Evolutionary conservation across 2,329 filamentous ascomycete species (phyloP).

Genomic region (Penicillium thymicola): DNA sequence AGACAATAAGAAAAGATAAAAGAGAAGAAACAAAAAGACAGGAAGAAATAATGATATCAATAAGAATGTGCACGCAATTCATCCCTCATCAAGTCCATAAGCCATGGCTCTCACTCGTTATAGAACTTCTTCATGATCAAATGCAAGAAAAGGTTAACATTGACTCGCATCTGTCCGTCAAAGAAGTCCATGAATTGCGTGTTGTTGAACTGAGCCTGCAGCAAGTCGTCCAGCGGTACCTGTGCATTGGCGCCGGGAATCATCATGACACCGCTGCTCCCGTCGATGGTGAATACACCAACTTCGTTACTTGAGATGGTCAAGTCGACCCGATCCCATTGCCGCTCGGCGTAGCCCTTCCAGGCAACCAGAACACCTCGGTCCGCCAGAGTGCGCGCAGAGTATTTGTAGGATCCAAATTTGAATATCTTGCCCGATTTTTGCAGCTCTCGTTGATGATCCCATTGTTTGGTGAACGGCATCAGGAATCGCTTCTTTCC

Average conservation of each 20-base stretch:
- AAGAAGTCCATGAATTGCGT: slow-evolving; percentile 96
- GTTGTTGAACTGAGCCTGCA: slow-evolving; percentile 96
- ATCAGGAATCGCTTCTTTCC: slow-evolving; percentile 91
- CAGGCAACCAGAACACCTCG: slow-evolving; percentile 94
- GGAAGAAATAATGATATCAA: slow-evolving; percentile 16
- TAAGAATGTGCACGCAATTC: slow-evolving; percentile 19
- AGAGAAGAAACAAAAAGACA: slow-evolving; percentile 12
- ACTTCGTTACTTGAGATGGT: slow-evolving; percentile 94
- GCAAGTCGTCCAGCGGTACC: slow-evolving; percentile 84
- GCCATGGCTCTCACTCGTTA: slow-evolving; percentile 40
- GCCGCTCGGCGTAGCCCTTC: slow-evolving; percentile 74
- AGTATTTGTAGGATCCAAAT: slow-evolving; percentile 98
- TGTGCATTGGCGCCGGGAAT: slow-evolving; percentile 88
- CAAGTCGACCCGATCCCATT: slow-evolving; percentile 89
- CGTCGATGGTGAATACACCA: slow-evolving; percentile 89
- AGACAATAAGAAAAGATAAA: slow-evolving; percentile 7
- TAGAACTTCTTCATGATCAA: slow-evolving; percentile 99
- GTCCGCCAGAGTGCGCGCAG: slow-evolving; percentile 79
- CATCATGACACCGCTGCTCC: slow-evolving; percentile 87
- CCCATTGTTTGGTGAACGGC: slow-evolving; percentile 98
- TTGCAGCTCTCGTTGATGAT: slow-evolving; percentile 94
- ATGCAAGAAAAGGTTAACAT: slow-evolving; percentile 95
- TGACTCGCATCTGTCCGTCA: slow-evolving; percentile 79
- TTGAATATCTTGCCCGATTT: slow-evolving; percentile 90
- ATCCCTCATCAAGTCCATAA: slow-evolving; percentile 24